Percentiles rank a stretch among this genome's conserved stretches.
Conservation (phyloP, 177 flowering plant genomes). For the Telopea speciosissima region DNA sequence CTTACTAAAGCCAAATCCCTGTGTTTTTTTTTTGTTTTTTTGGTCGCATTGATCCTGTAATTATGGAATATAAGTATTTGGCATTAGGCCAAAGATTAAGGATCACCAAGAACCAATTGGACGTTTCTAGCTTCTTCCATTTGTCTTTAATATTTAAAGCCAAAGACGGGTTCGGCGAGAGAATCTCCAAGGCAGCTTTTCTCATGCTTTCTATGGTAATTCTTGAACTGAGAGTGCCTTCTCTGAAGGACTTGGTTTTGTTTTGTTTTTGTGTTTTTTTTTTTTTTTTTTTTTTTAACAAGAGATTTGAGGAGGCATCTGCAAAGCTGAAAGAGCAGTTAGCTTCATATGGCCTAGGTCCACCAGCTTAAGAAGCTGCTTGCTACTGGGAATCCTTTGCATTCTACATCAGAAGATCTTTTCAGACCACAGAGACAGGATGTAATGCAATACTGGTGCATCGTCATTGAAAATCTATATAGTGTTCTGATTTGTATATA, state of each 20-base stretch:
- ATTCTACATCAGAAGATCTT: too few relatives aligned
- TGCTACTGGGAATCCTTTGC: too few relatives aligned
- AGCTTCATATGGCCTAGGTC: conserved; percentile 36
- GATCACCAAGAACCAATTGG: conserved; percentile 40
- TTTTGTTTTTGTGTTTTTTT: too few relatives aligned
- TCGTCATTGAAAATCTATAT: too few relatives aligned
- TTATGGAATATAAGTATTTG: conserved; percentile 51
- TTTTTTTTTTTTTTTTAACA: too few relatives aligned
- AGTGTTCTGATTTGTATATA: too few relatives aligned
- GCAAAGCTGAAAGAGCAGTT: conserved; percentile 46
- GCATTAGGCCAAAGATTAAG: conserved; percentile 57
- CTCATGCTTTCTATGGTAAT: conserved; percentile 41
- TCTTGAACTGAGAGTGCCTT: conserved; percentile 48
- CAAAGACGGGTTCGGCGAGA: conserved; percentile 43
- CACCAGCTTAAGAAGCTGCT: too few relatives aligned
- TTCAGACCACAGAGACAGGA: conserved; percentile 4
- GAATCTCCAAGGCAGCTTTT: conserved; percentile 34
- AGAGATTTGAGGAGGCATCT: conserved; percentile 56
- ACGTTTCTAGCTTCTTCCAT: conserved; percentile 26
- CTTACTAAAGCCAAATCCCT: conserved; percentile 48
- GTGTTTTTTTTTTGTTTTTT: conserved; percentile 49
- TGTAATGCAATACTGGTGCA: too few relatives aligned
- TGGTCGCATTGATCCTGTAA: conserved; percentile 70
- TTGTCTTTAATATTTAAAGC: conserved; percentile 33
- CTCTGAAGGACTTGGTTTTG: conserved; percentile 48